phyloP scores from a whole-genome alignment of 2,329 filamentous ascomycete species.

The Calonectria henricotiae region DNA sequence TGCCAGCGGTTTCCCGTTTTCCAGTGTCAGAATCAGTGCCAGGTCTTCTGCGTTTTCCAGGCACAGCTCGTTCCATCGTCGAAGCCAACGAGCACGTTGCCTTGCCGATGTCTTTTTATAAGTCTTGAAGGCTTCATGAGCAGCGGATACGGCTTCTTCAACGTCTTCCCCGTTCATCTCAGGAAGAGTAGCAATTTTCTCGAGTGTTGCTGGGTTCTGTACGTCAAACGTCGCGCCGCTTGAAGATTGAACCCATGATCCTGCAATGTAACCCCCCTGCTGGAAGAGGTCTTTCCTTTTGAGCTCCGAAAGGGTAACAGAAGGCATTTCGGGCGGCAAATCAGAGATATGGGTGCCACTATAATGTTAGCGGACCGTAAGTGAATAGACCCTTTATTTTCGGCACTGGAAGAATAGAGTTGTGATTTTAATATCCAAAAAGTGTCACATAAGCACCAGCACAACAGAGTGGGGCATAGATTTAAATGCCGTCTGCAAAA shows the following conservation, averaged over 20 bases:
- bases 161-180: slow-evolving; percentile 80
- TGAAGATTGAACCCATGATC: slow-evolving; percentile 27
- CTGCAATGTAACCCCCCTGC: slow-evolving; percentile 11
- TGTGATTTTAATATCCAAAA: too few species aligned
- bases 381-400: not conserved
- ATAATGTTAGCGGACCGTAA: not conserved
- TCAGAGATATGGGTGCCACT: not conserved
- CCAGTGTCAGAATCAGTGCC: slow-evolving; percentile 77
- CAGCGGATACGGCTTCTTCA: slow-evolving; percentile 78
- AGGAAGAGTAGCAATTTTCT: slow-evolving; percentile 78
- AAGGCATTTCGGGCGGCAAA: not conserved
- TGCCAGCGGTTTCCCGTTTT: slow-evolving; percentile 79
- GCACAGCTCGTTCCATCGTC: slow-evolving; percentile 77
- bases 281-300: slow-evolving; percentile 26
- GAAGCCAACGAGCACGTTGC: slow-evolving; percentile 68
- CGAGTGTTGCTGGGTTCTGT: slow-evolving; percentile 78
- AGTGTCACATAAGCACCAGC: not conserved
- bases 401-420: not conserved
- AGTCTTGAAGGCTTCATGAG: slow-evolving; percentile 69
- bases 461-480: not conserved
- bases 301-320: not conserved
- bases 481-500: slow-evolving; percentile 7
- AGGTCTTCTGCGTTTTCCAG: slow-evolving; percentile 76
- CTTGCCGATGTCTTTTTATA: slow-evolving; percentile 73
- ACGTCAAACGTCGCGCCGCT: slow-evolving; percentile 19